These are phyloP conservation scores for Tetragonia tetragonoides DNA, from an alignment of 148 eudicot genomes.

Conservation along the genomic window DNA sequence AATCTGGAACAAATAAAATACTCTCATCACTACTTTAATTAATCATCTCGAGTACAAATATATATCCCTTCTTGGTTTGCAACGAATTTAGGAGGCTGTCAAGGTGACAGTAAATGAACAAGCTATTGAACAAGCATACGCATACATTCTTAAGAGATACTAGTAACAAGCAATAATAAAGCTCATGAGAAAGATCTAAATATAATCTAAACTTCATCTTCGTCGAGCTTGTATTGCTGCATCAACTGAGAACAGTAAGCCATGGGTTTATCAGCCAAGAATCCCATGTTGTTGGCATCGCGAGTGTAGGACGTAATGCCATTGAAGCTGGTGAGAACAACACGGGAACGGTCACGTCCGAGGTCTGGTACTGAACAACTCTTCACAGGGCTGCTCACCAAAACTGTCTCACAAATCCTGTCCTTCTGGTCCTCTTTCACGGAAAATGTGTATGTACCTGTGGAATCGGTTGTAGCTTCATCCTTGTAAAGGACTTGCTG, in stretches of 20 bases:
- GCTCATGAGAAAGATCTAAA: neutral
- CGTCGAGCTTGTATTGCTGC: neutral
- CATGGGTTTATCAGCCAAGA: neutral
- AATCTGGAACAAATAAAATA: too few relatives aligned
- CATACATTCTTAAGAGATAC: neutral
- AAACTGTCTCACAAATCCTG: neutral
- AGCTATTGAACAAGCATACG: neutral
- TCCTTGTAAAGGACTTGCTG: neutral
- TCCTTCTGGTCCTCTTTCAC: slow-evolving; percentile 4
- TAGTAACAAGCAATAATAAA: neutral
- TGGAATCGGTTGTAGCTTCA: neutral
- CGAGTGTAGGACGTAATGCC: neutral
- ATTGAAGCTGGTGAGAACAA: neutral
- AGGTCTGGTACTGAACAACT: neutral
- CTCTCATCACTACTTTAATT: too few relatives aligned
- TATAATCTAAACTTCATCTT: neutral
- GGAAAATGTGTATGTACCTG: neutral
- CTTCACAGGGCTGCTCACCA: neutral
- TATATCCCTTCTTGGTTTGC: too few relatives aligned
- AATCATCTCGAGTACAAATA: too few relatives aligned
- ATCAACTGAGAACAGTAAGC: neutral
- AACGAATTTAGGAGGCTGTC: neutral
- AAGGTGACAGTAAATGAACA: slow-evolving; percentile 20
- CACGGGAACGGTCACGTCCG: slow-evolving; percentile 4
- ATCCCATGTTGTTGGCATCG: slow-evolving; percentile 2